Percentiles rank a stretch among this genome's conserved stretches.
Conservation (phyloP, 1,284 basidiomycete genomes). For the Ustilago curta region DNA sequence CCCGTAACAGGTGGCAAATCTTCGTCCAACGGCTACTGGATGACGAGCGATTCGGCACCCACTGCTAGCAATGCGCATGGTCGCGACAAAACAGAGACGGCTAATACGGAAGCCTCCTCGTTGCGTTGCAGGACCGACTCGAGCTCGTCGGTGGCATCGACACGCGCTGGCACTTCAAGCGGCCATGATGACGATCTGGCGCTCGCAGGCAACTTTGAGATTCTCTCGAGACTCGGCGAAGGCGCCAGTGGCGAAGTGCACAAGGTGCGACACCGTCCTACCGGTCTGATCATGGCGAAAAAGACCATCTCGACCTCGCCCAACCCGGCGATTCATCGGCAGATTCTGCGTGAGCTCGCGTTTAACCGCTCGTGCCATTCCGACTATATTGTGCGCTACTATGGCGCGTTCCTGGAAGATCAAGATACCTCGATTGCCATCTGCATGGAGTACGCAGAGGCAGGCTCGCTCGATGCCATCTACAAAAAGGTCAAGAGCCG, state of each 20-base stretch:
- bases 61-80: conserved; percentile 13
- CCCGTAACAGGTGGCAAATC: conserved; percentile 38
- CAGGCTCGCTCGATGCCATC: conserved; percentile 82
- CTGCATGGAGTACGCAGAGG: conserved; percentile 94
- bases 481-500: conserved; percentile 83
- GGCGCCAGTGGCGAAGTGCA: conserved; percentile 95
- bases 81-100: not conserved
- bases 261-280: conserved; percentile 84
- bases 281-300: conserved; percentile 84
- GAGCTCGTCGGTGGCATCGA: conserved; percentile 28
- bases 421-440: conserved; percentile 93
- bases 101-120: not conserved
- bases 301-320: conserved; percentile 96
- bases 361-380: conserved; percentile 88
- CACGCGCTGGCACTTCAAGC: conserved; percentile 18
- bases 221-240: conserved; percentile 84
- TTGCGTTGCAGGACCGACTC: conserved; percentile 26
- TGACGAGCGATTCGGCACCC: conserved; percentile 19
- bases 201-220: conserved; percentile 75
- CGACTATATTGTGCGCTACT: conserved; percentile 89
- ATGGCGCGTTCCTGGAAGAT: conserved; percentile 93
- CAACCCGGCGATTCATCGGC: conserved; percentile 84
- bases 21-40: conserved; percentile 46
- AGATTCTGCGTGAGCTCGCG: conserved; percentile 90
- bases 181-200: conserved; percentile 51